A percentile compares a stretch with the other conserved stretches of the same genome.
phyloP scores from a whole-genome alignment of 345 rosid genomes.

The Salix koriyanagi region DNA sequence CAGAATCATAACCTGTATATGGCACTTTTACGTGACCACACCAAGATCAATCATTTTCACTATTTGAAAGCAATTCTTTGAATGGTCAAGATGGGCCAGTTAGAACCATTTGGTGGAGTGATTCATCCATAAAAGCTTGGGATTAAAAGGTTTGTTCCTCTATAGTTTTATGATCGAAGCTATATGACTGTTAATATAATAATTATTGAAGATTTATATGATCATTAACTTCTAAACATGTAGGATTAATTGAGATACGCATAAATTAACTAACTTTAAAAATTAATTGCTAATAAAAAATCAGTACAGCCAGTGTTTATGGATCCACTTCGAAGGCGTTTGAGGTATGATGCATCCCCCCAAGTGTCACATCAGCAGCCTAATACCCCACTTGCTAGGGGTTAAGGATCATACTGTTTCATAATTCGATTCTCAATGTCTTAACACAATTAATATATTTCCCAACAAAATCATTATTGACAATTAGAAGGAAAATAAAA shows the following conservation, averaged over 20 bases:
- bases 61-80: not conserved
- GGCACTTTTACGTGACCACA: not conserved
- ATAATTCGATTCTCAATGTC: conserved; percentile 4
- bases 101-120: not conserved
- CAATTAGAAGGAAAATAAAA: not conserved
- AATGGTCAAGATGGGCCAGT: conserved; percentile 30
- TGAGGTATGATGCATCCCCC: conserved; percentile 30
- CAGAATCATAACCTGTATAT: not conserved
- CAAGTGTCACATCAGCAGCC: conserved; percentile 5
- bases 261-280: too few species aligned
- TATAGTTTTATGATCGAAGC: too few species aligned
- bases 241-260: fast-evolving
- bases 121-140: too few species aligned
- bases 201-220: too few species aligned
- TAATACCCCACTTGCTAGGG: conserved; percentile 35
- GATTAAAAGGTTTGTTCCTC: too few species aligned
- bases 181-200: too few species aligned
- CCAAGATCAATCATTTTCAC: conserved; percentile 13
- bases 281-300: too few species aligned
- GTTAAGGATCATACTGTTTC: conserved; percentile 36
- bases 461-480: not conserved
- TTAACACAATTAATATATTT: not conserved
- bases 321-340: conserved; percentile 35
- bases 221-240: too few species aligned
- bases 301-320: not conserved